A percentile compares a stretch with the other conserved stretches of the same genome.
Evolutionary conservation across 768 basidiomycete genomes (phyloP).

Genomic region (Trametes cingulata): DNA sequence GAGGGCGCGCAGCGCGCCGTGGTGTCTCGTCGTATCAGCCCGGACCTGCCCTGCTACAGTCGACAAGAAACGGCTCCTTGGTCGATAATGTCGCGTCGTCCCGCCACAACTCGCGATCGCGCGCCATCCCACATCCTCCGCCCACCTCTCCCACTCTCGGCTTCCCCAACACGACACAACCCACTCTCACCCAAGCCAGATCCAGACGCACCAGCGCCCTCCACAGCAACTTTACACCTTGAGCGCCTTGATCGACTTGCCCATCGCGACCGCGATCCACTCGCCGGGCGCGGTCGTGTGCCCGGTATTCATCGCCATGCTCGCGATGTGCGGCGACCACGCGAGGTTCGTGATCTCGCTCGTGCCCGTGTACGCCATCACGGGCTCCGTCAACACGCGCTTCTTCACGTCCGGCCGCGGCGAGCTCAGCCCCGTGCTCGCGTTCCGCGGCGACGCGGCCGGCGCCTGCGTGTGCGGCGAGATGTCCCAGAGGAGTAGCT

Average conservation of each 20-base stretch:
- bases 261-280: slow-evolving; percentile 84
- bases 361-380: slow-evolving; percentile 81
- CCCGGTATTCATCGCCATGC: slow-evolving; percentile 73
- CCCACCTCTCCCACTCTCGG: not conserved
- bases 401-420: slow-evolving; percentile 82
- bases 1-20: too few species aligned
- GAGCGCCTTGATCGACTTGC: slow-evolving; percentile 78
- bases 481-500: slow-evolving; percentile 93
- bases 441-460: slow-evolving; percentile 66
- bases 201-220: not conserved
- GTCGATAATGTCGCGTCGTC: not conserved
- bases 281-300: slow-evolving; percentile 76
- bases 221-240: slow-evolving; percentile 55
- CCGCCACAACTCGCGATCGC: too few species aligned
- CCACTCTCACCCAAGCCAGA: not conserved
- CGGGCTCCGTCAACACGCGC: slow-evolving; percentile 69
- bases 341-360: slow-evolving; percentile 81
- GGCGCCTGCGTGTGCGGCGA: slow-evolving; percentile 55
- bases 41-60: too few species aligned
- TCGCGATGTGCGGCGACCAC: slow-evolving; percentile 85
- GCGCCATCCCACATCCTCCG: not conserved
- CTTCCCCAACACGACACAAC: not conserved
- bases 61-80: too few species aligned
- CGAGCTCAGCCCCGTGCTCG: slow-evolving; percentile 73
- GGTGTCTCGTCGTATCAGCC: too few species aligned